phyloP scores from a whole-genome alignment of 75 land plant species.

The Azolla pinnata region DNA sequence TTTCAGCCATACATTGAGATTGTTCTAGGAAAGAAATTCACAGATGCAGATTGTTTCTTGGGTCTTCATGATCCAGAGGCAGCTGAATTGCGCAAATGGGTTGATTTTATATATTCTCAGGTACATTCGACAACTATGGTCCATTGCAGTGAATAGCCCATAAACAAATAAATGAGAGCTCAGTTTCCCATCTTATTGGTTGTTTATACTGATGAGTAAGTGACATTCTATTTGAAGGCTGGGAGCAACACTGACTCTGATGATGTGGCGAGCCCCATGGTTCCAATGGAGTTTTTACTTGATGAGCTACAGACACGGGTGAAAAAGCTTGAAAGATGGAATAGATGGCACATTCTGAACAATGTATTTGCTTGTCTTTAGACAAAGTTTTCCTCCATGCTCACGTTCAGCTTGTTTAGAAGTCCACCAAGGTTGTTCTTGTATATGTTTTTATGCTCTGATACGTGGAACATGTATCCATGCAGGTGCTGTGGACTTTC shows the following conservation, averaged over 20 bases:
- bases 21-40: slow-evolving; percentile 54
- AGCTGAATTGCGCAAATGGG: slow-evolving; percentile 76
- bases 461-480: too few species aligned
- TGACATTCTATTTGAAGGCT: slow-evolving; percentile 25
- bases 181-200: too few species aligned
- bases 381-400: too few species aligned
- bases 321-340: slow-evolving; percentile 86
- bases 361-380: too few species aligned
- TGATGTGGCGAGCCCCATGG: slow-evolving; percentile 37
- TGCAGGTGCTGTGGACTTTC: slow-evolving; percentile 92
- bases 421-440: too few species aligned
- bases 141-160: too few species aligned
- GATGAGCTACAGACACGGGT: slow-evolving; percentile 71
- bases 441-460: too few species aligned
- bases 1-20: slow-evolving; percentile 88
- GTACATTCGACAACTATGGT: slow-evolving; percentile 31
- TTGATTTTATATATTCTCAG: slow-evolving; percentile 85
- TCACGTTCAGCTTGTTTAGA: too few species aligned
- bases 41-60: slow-evolving; percentile 36
- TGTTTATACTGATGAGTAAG: too few species aligned
- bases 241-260: slow-evolving; percentile 58
- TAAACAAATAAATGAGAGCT: too few species aligned
- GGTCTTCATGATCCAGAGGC: slow-evolving; percentile 78
- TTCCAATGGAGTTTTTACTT: slow-evolving; percentile 56
- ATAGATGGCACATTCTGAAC: slow-evolving; percentile 77